Evolutionary conservation across 2,329 filamentous ascomycete species (phyloP).

Genomic region (Chrysoporthe cubensis): DNA sequence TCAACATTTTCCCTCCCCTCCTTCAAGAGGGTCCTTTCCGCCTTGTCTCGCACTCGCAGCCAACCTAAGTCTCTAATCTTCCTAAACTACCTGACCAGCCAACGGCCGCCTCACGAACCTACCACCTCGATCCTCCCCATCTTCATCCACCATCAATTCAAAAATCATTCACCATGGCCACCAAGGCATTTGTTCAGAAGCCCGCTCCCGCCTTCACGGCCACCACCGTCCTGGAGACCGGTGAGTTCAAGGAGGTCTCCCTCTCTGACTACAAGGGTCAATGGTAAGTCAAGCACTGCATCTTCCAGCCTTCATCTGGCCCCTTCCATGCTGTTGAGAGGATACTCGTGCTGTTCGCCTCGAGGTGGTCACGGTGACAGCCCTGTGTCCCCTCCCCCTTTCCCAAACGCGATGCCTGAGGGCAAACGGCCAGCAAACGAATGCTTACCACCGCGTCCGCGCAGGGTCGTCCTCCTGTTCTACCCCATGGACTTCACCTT

Average conservation of each 20-base stretch:
- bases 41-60: too few relatives aligned
- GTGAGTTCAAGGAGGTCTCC: constrained; percentile 52
- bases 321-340: neutral
- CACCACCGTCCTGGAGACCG: constrained; percentile 52
- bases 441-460: constrained; percentile 14
- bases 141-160: neutral
- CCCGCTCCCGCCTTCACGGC: constrained; percentile 55
- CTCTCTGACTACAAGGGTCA: constrained; percentile 51
- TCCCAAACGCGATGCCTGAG: neutral
- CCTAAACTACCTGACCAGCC: too few relatives aligned
- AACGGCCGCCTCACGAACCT: neutral
- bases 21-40: neutral
- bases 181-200: constrained; percentile 50
- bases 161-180: constrained; percentile 42
- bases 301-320: neutral
- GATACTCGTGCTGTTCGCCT: neutral
- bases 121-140: neutral
- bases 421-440: neutral
- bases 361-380: neutral
- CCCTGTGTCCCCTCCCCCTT: neutral
- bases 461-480: constrained; percentile 67
- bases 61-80: neutral
- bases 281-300: constrained; percentile 42
- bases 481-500: constrained; percentile 72
- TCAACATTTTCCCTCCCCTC: neutral